Conservation (phyloP, 2,329 filamentous ascomycete species). For the Alternaria sp. region DNA sequence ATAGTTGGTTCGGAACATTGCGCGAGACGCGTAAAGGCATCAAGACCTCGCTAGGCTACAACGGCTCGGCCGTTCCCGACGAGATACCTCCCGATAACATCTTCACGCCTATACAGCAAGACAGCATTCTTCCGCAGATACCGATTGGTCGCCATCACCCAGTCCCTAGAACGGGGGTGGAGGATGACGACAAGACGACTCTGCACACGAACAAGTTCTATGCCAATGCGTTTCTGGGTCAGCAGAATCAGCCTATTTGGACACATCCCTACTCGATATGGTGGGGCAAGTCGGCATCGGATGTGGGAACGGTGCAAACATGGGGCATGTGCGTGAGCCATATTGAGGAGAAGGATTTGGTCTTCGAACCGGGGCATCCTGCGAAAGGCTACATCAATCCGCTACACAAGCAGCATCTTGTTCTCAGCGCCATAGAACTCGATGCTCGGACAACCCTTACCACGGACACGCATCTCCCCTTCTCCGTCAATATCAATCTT, state of each 20-base stretch:
- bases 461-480: conserved; percentile 60
- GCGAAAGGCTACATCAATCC: conserved; percentile 72
- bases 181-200: conserved; percentile 51
- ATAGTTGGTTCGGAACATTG: conserved; percentile 11
- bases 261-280: conserved; percentile 66
- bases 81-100: conserved; percentile 40
- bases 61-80: background rate
- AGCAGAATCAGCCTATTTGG: conserved; percentile 72
- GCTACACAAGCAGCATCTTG: conserved; percentile 75
- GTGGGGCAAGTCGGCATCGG: conserved; percentile 56
- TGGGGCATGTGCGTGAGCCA: conserved; percentile 54
- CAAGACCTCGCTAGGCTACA: conserved; percentile 15
- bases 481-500: conserved; percentile 73
- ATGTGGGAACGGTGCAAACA: conserved; percentile 65
- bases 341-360: conserved; percentile 69
- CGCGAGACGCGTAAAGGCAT: conserved; percentile 14
- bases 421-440: conserved; percentile 80
- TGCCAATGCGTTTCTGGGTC: conserved; percentile 77
- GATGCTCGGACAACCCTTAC: conserved; percentile 63
- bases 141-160: conserved; percentile 50
- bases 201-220: conserved; percentile 76
- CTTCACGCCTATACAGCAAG: conserved; percentile 51
- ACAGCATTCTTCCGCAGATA: conserved; percentile 51
- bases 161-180: conserved; percentile 47
- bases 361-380: conserved; percentile 63